These are phyloP conservation scores for Pythium pectinolyticum DNA, from an alignment of 352 stramenopile species.

Conservation along the genomic window DNA sequence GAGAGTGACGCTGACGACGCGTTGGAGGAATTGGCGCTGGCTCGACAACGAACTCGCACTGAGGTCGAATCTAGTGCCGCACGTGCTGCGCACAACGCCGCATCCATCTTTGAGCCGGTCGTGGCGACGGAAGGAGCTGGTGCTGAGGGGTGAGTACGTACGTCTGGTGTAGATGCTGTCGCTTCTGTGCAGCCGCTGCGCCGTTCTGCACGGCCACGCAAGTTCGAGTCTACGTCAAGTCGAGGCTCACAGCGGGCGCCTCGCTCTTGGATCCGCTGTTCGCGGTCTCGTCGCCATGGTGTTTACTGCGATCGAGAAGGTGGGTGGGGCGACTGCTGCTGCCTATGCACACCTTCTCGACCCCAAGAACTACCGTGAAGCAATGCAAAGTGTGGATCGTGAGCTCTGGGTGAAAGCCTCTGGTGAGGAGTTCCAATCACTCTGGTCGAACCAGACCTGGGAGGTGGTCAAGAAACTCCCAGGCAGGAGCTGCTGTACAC, in stretches of 20 bases:
- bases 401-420: background rate
- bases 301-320: background rate
- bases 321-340: background rate
- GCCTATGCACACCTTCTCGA: constrained; percentile 3
- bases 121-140: too few relatives aligned
- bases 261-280: background rate
- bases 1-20: background rate
- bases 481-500: too few relatives aligned
- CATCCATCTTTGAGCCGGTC: too few relatives aligned
- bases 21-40: constrained; percentile 11
- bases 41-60: background rate
- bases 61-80: background rate
- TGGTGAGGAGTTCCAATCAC: background rate
- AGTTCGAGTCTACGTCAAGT: too few relatives aligned
- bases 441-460: background rate
- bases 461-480: constrained; percentile 5
- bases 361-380: constrained; percentile 7
- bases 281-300: background rate
- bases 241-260: too few relatives aligned
- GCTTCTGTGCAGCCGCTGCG: too few relatives aligned
- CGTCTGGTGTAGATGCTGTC: too few relatives aligned
- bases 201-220: too few relatives aligned
- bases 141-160: too few relatives aligned
- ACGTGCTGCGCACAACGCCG: background rate
- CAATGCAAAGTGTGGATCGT: background rate